Evolutionary conservation across 2,329 filamentous ascomycete genomes (phyloP).

Genomic region (Diplocarpon mali): DNA sequence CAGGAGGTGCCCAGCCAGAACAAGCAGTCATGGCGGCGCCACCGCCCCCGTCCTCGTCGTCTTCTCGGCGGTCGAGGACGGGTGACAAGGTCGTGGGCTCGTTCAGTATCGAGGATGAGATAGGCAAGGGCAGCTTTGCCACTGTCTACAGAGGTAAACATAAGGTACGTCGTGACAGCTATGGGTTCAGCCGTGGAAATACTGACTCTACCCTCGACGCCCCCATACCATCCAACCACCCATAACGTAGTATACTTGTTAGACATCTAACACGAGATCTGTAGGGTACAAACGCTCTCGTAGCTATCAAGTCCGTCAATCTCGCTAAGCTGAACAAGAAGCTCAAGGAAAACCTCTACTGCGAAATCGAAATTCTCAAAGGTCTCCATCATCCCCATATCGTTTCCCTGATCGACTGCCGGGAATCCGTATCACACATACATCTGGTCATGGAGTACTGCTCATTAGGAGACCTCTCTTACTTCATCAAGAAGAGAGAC

Average conservation of each 20-base stretch:
- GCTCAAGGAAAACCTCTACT: conserved; percentile 88
- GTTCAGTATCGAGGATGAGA: conserved; percentile 76
- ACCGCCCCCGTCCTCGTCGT: conserved; percentile 31
- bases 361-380: conserved; percentile 92
- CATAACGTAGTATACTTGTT: too few relatives aligned
- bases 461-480: conserved; percentile 83
- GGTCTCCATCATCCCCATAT: conserved; percentile 92
- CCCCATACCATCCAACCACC: background rate
- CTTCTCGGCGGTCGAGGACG: conserved; percentile 29
- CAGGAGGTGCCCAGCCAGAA: background rate
- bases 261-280: background rate
- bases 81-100: conserved; percentile 48
- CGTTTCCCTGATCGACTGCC: conserved; percentile 87
- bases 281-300: conserved; percentile 68
- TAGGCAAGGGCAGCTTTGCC: conserved; percentile 95
- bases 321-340: conserved; percentile 86
- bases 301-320: conserved; percentile 95
- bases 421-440: conserved; percentile 78
- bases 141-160: conserved; percentile 84
- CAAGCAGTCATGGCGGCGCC: conserved; percentile 30
- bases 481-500: conserved; percentile 92
- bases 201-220: background rate
- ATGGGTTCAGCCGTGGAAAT: background rate
- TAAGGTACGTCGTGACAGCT: conserved; percentile 44
- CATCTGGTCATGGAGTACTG: conserved; percentile 99